A percentile compares a stretch with the other conserved stretches of the same genome.
These are phyloP conservation scores for Claviceps sp. DNA, from an alignment of 2,329 filamentous ascomycete genomes.

Conservation along the genomic window DNA sequence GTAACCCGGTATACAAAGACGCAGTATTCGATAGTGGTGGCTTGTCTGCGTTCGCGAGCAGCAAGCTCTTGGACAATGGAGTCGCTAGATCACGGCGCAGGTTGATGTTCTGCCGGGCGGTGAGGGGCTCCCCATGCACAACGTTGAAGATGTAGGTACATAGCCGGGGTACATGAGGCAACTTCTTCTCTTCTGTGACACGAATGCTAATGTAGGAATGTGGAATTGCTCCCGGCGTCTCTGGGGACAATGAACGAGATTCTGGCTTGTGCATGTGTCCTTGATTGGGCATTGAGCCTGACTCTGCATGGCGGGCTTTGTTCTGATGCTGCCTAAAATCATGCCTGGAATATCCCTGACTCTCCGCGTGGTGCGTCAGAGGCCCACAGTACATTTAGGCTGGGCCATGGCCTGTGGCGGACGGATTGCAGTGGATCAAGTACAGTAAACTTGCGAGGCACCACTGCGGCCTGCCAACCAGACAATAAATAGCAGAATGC, in stretches of 20 bases:
- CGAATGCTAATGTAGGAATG: background rate
- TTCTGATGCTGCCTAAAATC: background rate
- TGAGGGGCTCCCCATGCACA: constrained; percentile 4
- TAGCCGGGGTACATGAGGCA: too few species aligned
- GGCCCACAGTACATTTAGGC: constrained; percentile 4
- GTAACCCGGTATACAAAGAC: too few species aligned
- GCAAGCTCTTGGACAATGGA: background rate
- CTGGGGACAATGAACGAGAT: too few species aligned
- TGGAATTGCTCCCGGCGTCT: too few species aligned
- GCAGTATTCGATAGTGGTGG: background rate
- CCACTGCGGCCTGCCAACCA: background rate
- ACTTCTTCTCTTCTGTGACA: too few species aligned
- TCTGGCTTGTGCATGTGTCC: too few species aligned
- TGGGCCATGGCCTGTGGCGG: background rate
- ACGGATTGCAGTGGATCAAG: too few species aligned
- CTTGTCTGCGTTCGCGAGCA: background rate
- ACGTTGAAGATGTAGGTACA: too few species aligned
- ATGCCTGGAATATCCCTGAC: background rate
- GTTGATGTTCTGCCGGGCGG: constrained; percentile 17
- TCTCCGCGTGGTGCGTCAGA: background rate
- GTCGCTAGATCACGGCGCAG: background rate
- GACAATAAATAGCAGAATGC: constrained; percentile 5
- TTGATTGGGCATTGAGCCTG: background rate
- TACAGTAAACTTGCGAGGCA: too few species aligned
- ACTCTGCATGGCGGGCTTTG: background rate